A percentile compares a stretch with the other conserved stretches of the same genome.
Evolutionary conservation across 2,329 filamentous ascomycete genomes (phyloP).

Genomic region (Zasmidium angulare): DNA sequence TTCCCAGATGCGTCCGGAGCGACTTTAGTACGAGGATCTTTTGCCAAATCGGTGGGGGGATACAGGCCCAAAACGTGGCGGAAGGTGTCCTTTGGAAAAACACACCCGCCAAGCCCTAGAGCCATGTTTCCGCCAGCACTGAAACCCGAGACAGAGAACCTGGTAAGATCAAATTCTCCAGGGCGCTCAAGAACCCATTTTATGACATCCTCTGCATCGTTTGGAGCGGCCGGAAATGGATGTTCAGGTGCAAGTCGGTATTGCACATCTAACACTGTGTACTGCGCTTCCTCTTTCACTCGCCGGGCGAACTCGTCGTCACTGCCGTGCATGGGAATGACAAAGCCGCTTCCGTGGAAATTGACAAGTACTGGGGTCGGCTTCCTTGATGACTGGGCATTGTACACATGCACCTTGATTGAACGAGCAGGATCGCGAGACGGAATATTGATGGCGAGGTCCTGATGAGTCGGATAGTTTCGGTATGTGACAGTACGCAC

Average conservation of each 20-base stretch:
- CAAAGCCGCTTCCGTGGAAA: constrained; percentile 38
- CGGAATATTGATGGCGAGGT: too few species aligned
- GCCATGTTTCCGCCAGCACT: constrained; percentile 43
- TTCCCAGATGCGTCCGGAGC: too few species aligned
- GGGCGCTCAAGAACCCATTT: constrained; percentile 40
- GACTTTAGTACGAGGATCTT: too few species aligned
- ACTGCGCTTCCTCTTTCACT: constrained; percentile 36
- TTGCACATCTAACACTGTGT: constrained; percentile 42
- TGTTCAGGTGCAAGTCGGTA: constrained; percentile 48
- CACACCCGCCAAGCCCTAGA: constrained; percentile 26
- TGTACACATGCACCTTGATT: too few species aligned
- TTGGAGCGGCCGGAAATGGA: constrained; percentile 43
- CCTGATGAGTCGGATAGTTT: too few species aligned
- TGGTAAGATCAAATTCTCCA: constrained; percentile 27
- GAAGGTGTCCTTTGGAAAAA: background rate
- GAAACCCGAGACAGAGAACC: constrained; percentile 41
- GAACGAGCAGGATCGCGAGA: too few species aligned
- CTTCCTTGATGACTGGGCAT: too few species aligned
- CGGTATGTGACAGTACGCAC: too few species aligned
- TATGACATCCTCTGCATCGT: constrained; percentile 47
- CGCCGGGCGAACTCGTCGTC: constrained; percentile 42
- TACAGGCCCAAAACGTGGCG: background rate
- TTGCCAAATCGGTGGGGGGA: background rate
- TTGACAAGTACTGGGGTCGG: constrained; percentile 39
- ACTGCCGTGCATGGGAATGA: constrained; percentile 38